These are phyloP conservation scores for Nelumbo lutea DNA, from an alignment of 164 flowering plant genomes.

Conservation along the genomic window DNA sequence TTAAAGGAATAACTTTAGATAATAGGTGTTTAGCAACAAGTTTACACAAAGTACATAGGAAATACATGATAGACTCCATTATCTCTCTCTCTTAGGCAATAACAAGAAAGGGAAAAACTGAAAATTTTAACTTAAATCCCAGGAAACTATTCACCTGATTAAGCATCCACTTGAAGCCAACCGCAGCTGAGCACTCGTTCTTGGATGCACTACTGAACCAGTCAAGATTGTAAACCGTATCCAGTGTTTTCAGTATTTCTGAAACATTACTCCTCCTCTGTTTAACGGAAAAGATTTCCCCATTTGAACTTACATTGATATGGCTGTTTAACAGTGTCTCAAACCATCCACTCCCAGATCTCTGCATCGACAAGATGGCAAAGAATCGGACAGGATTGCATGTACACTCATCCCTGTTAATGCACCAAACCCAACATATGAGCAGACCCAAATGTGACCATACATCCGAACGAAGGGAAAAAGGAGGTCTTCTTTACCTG, in stretches of 20 bases:
- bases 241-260: constrained; percentile 32
- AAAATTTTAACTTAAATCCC: not conserved
- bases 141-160: constrained; percentile 35
- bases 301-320: constrained; percentile 47
- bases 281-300: constrained; percentile 39
- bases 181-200: constrained; percentile 53
- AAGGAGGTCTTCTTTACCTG: constrained; percentile 34
- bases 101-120: not conserved
- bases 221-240: constrained; percentile 47
- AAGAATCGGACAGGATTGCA: constrained; percentile 51
- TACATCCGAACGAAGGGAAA: not conserved
- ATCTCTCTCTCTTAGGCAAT: too few species aligned
- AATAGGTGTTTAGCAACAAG: not conserved
- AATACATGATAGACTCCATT: too few species aligned
- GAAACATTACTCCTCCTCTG: constrained; percentile 39
- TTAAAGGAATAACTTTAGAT: too few species aligned
- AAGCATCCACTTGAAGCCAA: constrained; percentile 64
- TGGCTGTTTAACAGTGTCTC: constrained; percentile 53
- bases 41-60: too few species aligned
- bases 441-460: not conserved
- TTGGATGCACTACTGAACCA: constrained; percentile 56
- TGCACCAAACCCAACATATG: constrained; percentile 6
- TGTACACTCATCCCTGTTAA: constrained; percentile 43
- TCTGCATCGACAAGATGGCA: constrained; percentile 51
- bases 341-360: constrained; percentile 64